Conservation (phyloP, 345 rosid genomes). For the Citrus australasica region DNA sequence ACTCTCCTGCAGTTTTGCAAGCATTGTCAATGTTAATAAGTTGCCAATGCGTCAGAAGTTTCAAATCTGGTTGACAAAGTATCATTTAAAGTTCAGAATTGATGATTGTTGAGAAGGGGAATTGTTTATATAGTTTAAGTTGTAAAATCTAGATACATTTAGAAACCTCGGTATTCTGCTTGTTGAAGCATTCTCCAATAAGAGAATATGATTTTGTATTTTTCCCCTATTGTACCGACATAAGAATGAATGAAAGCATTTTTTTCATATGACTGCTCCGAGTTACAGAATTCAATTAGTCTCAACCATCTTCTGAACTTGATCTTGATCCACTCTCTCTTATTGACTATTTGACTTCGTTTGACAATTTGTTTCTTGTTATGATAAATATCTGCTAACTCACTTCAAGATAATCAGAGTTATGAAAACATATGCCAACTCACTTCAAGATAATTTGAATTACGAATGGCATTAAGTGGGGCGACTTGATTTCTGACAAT, state of each 20-base stretch:
- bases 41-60: conserved; percentile 15
- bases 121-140: conserved; percentile 20
- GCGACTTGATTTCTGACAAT: neutral
- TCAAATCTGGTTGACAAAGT: conserved; percentile 12
- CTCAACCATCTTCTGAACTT: neutral
- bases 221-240: conserved; percentile 4
- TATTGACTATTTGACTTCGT: no score
- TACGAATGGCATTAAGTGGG: neutral
- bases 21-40: conserved; percentile 18
- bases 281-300: neutral
- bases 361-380: neutral
- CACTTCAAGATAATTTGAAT: neutral
- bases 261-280: neutral
- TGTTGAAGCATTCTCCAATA: conserved; percentile 22
- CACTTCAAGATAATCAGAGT: neutral
- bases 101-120: conserved; percentile 9
- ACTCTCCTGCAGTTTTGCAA: neutral
- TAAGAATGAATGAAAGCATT: conserved; percentile 20
- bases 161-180: conserved; percentile 8
- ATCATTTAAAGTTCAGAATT: conserved; percentile 9
- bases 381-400: neutral
- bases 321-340: neutral
- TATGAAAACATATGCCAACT: no score
- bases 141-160: conserved; percentile 25
- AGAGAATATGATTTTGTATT: neutral